Evolutionary conservation across 768 basidiomycete species (phyloP).

Genomic region (Grammothele lineata): DNA sequence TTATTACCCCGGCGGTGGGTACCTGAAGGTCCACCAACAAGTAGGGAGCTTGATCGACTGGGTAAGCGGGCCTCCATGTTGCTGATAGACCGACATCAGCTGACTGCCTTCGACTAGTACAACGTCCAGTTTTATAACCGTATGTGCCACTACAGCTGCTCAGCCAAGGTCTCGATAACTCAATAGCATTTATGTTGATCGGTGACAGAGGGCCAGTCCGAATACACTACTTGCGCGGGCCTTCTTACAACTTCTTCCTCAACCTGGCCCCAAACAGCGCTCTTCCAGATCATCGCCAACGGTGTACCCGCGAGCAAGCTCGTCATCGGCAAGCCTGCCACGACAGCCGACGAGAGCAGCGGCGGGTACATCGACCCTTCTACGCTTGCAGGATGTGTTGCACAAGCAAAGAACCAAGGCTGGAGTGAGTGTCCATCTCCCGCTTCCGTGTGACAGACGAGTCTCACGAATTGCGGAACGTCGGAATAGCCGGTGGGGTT

Average conservation of each 20-base stretch:
- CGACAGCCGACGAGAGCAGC: conserved; percentile 36
- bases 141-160: conserved; percentile 12
- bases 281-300: conserved; percentile 48
- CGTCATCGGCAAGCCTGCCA: conserved; percentile 54
- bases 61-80: conserved; percentile 23
- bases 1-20: conserved; percentile 37
- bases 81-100: background rate
- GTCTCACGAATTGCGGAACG: no score
- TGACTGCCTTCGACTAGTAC: conserved; percentile 27
- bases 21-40: conserved; percentile 32
- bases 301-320: conserved; percentile 46
- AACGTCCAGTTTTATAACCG: conserved; percentile 40
- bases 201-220: conserved; percentile 49
- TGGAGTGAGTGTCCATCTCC: conserved; percentile 51
- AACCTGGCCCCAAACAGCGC: conserved; percentile 57
- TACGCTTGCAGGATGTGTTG: conserved; percentile 55
- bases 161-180: background rate
- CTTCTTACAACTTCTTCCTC: conserved; percentile 57
- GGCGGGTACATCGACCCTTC: conserved; percentile 53
- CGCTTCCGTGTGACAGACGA: background rate
- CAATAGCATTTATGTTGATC: background rate
- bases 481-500: conserved; percentile 34
- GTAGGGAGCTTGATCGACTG: conserved; percentile 44
- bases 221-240: conserved; percentile 60
- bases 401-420: conserved; percentile 54